phyloP scores from a whole-genome alignment of 306 rosid species.

The Citrullus amarus region DNA sequence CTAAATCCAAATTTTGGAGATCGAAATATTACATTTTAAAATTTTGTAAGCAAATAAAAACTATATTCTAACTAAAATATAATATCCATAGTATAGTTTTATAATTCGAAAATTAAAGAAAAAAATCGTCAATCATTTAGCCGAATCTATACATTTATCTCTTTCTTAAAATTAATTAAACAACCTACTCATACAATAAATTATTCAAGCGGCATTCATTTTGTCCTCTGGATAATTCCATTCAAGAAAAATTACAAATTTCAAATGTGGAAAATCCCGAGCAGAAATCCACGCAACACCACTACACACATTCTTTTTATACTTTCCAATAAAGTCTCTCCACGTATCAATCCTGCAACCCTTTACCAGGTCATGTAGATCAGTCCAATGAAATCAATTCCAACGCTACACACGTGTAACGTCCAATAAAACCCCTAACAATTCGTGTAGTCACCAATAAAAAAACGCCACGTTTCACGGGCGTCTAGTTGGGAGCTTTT shows the following conservation, averaged over 20 bases:
- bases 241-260: neutral
- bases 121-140: neutral
- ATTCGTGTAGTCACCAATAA: conserved; percentile 9
- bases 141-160: neutral
- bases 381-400: neutral
- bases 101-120: neutral
- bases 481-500: neutral
- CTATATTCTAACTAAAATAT: too few relatives aligned
- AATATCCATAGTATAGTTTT: neutral
- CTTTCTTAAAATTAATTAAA: neutral
- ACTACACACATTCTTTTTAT: neutral
- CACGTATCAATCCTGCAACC: neutral
- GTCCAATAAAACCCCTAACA: neutral
- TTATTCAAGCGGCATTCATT: neutral
- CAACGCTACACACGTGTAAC: neutral
- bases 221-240: neutral
- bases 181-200: neutral
- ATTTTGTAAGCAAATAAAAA: too few relatives aligned
- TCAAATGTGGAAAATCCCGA: neutral
- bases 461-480: neutral
- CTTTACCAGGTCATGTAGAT: neutral
- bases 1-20: too few relatives aligned
- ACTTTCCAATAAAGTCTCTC: neutral
- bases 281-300: neutral
- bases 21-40: too few relatives aligned